Base-by-base conservation (phyloP, 129 eudicot species). In the Chrysanthemum lavandulifolium region DNA sequence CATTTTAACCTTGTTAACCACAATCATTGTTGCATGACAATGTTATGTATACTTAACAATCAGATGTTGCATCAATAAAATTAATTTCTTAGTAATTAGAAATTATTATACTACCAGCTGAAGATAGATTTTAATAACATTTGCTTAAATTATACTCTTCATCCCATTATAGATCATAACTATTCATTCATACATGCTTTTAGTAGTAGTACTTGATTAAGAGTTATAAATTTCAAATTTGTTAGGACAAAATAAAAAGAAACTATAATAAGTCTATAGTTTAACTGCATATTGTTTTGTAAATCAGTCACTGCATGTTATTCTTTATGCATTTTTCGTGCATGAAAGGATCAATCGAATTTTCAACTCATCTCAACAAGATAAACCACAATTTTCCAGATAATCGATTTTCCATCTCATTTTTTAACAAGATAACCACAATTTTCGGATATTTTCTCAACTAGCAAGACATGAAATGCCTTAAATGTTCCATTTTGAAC, bases 371-470 rank as follows among this genome's bases (percentile, higher is more conserved):
- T 19, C 21, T 19, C 21, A 19, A 19, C 21, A 19, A 19, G 21
- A 19, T 19, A 19, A 19, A 19, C 21, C 21, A 19, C 21, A 19
- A 19, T 19, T 19, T 19, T 19, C 21, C 21, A 0, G 0, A 19
- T 19, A 19, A 19, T 71, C 14, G 21, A 57, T 12, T 36, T 57
- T 16, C 14, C 53, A 56, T 36, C 53, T 33, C 13, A 31, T 70
- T 16, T n/a, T n/a, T 70, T 67, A 75, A 51, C 71, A 75, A 47
- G 47, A 55, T 15, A 25, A 45, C 67, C 40, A 67, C 56, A 51
- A 58, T 47, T 31, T 16, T 6, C 31, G 12, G 14, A 40, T 71
- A 23, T 71, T 48, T 59, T 31, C 61, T 59, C 33, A 68, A 49
- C 61, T 15, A 63, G 51, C 54, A 64, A 55, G 47, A 65, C 47